These are phyloP conservation scores for Brettanomyces sp. DNA, from an alignment of 805 yeast species.

Conservation along the genomic window DNA sequence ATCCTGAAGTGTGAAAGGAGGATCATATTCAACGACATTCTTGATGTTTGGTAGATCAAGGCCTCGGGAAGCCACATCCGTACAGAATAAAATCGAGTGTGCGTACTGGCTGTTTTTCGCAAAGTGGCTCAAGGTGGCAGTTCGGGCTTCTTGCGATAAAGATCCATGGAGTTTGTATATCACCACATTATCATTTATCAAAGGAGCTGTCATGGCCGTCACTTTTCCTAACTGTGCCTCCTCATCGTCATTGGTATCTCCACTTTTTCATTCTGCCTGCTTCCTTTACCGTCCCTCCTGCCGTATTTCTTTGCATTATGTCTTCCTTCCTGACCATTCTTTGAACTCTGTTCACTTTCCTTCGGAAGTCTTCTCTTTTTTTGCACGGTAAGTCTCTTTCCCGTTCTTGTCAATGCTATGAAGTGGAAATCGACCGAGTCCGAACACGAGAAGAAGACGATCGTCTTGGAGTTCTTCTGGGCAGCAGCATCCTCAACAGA, in stretches of 20 bases:
- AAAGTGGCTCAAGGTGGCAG: slow-evolving; percentile 64
- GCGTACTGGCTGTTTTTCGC: slow-evolving; percentile 30
- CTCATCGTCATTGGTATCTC: slow-evolving; percentile 3
- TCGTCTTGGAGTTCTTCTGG: slow-evolving; percentile 37
- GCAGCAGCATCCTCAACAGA: neutral
- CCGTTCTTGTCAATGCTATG: slow-evolving; percentile 57
- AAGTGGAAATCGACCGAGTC: slow-evolving; percentile 96
- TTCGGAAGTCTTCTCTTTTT: slow-evolving; percentile 4
- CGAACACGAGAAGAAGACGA: slow-evolving; percentile 87
- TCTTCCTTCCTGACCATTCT: slow-evolving; percentile 14
- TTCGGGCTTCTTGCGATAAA: slow-evolving; percentile 72
- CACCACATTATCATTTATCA: slow-evolving; percentile 33
- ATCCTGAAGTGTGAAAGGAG: slow-evolving; percentile 90
- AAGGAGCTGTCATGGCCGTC: slow-evolving; percentile 46
- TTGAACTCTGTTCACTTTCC: slow-evolving; percentile 14
- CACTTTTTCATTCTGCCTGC: neutral
- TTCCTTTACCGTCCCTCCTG: slow-evolving; percentile 3
- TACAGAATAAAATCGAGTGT: slow-evolving; percentile 69
- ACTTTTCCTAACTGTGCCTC: slow-evolving; percentile 4
- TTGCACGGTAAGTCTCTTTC: slow-evolving; percentile 25
- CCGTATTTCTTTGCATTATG: neutral
- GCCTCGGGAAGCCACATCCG: slow-evolving; percentile 98
- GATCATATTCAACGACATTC: slow-evolving; percentile 85
- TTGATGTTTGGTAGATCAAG: slow-evolving; percentile 83
- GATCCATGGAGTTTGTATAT: slow-evolving; percentile 84